Evolutionary conservation across 2,329 filamentous ascomycete species (phyloP).

Genomic region (Talaromyces piceae): DNA sequence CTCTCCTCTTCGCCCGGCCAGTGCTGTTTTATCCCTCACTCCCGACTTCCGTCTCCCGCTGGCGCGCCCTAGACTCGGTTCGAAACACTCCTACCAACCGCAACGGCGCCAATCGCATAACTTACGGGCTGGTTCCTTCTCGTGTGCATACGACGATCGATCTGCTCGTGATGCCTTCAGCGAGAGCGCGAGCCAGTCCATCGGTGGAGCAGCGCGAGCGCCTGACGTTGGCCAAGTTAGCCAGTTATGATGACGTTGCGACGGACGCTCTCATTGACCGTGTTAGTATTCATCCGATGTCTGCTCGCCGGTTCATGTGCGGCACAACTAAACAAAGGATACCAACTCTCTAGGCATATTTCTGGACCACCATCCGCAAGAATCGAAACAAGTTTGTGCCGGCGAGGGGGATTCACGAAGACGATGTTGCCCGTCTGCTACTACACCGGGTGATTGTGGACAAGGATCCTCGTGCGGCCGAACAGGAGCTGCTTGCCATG

Average conservation of each 20-base stretch:
- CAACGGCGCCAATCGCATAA: neutral
- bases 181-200: constrained; percentile 24
- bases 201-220: constrained; percentile 50
- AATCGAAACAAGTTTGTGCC: constrained; percentile 81
- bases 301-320: too few species aligned
- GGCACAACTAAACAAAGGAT: too few species aligned
- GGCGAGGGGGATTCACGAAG: constrained; percentile 67
- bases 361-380: constrained; percentile 94
- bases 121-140: neutral
- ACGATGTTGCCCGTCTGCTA: constrained; percentile 54
- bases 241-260: constrained; percentile 88
- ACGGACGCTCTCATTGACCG: constrained; percentile 94
- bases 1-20: neutral
- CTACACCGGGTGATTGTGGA: constrained; percentile 63
- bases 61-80: neutral
- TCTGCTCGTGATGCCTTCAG: constrained; percentile 28
- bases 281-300: constrained; percentile 49
- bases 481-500: constrained; percentile 63
- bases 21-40: neutral
- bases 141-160: neutral
- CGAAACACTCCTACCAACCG: neutral
- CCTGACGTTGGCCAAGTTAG: constrained; percentile 78
- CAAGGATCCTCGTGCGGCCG: constrained; percentile 64
- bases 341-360: constrained; percentile 61
- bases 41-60: neutral